A percentile compares a stretch with the other conserved stretches of the same genome.
Evolutionary conservation across 1,284 basidiomycete genomes (phyloP).

Genomic region (Trichosporon sp.): DNA sequence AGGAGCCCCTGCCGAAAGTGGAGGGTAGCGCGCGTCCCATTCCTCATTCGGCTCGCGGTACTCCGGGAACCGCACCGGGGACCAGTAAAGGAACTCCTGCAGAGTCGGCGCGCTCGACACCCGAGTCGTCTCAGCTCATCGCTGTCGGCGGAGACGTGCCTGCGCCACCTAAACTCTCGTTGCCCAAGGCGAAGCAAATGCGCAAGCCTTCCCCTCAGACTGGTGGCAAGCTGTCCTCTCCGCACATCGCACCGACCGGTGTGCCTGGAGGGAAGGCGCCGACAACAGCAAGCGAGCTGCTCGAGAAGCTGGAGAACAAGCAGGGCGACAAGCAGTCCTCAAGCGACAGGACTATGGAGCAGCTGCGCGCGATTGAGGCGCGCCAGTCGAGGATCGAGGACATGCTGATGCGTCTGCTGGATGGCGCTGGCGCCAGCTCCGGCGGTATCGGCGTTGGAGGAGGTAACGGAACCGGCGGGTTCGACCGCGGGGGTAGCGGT

Average conservation of each 20-base stretch:
- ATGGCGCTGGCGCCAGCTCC: background rate
- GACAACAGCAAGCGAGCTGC: conserved; percentile 32
- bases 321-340: conserved; percentile 10
- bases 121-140: conserved; percentile 1
- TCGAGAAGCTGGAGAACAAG: conserved; percentile 27
- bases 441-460: too few relatives aligned
- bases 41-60: background rate
- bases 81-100: background rate
- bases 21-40: background rate
- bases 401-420: conserved; percentile 37
- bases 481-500: background rate
- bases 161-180: background rate
- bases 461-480: too few relatives aligned
- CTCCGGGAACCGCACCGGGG: background rate
- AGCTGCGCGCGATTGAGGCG: conserved; percentile 46
- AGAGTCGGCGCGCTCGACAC: background rate
- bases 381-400: conserved; percentile 52
- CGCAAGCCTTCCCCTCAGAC: background rate
- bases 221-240: background rate
- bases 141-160: background rate
- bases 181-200: background rate
- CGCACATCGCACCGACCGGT: background rate
- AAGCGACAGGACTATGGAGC: conserved; percentile 22
- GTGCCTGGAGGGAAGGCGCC: background rate
- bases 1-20: background rate